Evolutionary conservation across 2,329 filamentous ascomycete genomes (phyloP), one percentile per base, ranked within the genome.

Genomic region (Colletotrichum spaethianum): DNA sequence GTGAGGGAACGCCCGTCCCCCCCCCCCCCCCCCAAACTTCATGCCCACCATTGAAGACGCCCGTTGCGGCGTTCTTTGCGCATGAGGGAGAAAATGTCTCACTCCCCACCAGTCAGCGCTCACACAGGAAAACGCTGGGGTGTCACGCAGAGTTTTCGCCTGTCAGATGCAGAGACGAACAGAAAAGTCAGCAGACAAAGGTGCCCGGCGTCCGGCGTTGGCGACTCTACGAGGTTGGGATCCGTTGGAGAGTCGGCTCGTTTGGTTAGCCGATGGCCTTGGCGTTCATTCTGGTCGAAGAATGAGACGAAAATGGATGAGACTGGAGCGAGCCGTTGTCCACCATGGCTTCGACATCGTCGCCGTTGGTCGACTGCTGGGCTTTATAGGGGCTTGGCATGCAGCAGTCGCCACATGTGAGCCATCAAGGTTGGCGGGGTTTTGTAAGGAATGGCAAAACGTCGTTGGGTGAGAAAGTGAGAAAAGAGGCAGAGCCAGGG

Each of bases 351-450:
- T 52, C 20, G 26, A 31, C 14, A 20, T 16, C n/a, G 28, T 23
- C 8, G 28, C 16, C 33, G 50, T 46, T 63, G 64, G 69, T 50
- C 23, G 23, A 14, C 16, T 7, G 3, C 23, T 28, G 44, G 3
- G n/a, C 1, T 36, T 68, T 55, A 46, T 46, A 44, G 46, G 40
- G 66, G 33, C 69, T 72, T 72, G 69, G 69, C 69, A n/a, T 69
- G 65, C 53, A 72, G 50, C 6, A 12, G 46, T 33, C 28, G 55
- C 67, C 67, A 40, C 53, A 23, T 60, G 38, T 7, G 5, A 42
- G 56, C 69, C 65, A 69, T 69, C 65, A 69, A 60, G 65, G 69
- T 72, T n/a, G 52, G 23, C 36, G 55, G 62, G 52, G 31, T 23
- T n/a, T 28, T 8, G 3, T 9, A 9, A 11, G 5, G 33, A 33